phyloP scores from a whole-genome alignment of 805 yeast species.

The Candida fluviatilis region DNA sequence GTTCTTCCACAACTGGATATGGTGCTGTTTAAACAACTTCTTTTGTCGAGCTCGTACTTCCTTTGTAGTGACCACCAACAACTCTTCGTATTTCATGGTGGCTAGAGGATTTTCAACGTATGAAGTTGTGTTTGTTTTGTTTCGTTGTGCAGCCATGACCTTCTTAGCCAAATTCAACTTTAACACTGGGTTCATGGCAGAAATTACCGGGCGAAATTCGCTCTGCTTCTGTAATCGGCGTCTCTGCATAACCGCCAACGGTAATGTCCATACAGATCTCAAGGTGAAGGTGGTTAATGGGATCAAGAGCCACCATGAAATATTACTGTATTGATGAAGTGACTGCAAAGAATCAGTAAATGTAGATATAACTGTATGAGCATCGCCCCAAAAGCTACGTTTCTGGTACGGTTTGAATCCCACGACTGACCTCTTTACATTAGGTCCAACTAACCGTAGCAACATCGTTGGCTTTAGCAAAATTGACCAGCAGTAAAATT shows the following conservation, averaged over 20 bases:
- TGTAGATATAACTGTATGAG: conserved; percentile 25
- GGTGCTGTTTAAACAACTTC: conserved; percentile 57
- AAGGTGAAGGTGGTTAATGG: conserved; percentile 69
- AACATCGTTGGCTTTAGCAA: neutral
- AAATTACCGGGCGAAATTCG: conserved; percentile 62
- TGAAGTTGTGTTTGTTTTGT: conserved; percentile 4
- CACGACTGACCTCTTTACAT: neutral
- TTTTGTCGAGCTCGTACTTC: conserved; percentile 77
- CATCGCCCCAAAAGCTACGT: conserved; percentile 26
- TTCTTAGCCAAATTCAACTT: conserved; percentile 50
- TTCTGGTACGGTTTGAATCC: neutral
- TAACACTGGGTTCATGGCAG: conserved; percentile 73
- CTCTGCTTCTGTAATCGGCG: conserved; percentile 67
- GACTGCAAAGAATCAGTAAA: conserved; percentile 40
- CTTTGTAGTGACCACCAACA: conserved; percentile 65
- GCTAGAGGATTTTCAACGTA: conserved; percentile 24
- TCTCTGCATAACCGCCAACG: conserved; percentile 73
- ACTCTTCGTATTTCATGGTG: conserved; percentile 69
- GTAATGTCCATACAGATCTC: conserved; percentile 66
- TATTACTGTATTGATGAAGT: conserved; percentile 51
- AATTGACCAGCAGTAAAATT: neutral
- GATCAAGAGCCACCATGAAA: conserved; percentile 82
- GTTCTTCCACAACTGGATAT: conserved; percentile 80
- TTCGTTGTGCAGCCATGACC: conserved; percentile 34
- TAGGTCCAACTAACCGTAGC: neutral